Evolutionary conservation across 2,329 filamentous ascomycete species (phyloP).

Genomic region (Aspergillus niger): DNA sequence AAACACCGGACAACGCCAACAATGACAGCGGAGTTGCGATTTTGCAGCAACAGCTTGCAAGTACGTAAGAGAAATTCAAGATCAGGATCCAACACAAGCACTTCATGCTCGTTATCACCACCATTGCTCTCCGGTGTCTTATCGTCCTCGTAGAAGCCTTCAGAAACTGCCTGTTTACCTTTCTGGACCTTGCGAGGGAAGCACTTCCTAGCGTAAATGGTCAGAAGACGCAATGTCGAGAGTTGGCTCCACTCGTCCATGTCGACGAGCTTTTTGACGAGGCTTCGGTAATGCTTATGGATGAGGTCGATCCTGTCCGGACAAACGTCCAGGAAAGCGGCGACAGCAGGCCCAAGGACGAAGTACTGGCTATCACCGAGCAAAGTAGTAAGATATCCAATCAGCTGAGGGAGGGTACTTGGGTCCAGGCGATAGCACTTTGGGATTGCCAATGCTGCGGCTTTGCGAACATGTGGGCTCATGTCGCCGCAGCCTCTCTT

Average conservation of each 20-base stretch:
- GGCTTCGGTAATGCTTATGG: constrained; percentile 81
- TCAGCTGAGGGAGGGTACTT: constrained; percentile 76
- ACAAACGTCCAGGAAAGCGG: constrained; percentile 85
- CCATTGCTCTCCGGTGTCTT: constrained; percentile 41
- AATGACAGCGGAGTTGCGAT: constrained; percentile 89
- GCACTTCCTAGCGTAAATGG: constrained; percentile 79
- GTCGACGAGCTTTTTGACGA: constrained; percentile 89
- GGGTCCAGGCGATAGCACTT: constrained; percentile 95
- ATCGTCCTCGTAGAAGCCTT: constrained; percentile 73
- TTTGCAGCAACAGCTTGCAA: constrained; percentile 83
- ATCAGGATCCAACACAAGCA: constrained; percentile 73
- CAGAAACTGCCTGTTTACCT: constrained; percentile 56
- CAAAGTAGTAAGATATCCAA: constrained; percentile 76
- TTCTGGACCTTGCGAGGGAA: constrained; percentile 72
- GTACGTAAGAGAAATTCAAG: constrained; percentile 76
- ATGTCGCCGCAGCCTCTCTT: constrained; percentile 92
- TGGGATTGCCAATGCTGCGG: constrained; percentile 88
- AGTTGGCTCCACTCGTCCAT: constrained; percentile 99
- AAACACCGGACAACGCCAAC: constrained; percentile 84
- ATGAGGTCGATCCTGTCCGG: constrained; percentile 85
- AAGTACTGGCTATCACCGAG: constrained; percentile 93
- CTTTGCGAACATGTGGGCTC: constrained; percentile 90
- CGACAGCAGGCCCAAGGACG: constrained; percentile 90
- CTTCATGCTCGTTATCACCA: constrained; percentile 55
- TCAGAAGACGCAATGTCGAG: constrained; percentile 77